These are phyloP conservation scores for Mycena indigotica DNA, from an alignment of 768 basidiomycete species.

Conservation along the genomic window DNA sequence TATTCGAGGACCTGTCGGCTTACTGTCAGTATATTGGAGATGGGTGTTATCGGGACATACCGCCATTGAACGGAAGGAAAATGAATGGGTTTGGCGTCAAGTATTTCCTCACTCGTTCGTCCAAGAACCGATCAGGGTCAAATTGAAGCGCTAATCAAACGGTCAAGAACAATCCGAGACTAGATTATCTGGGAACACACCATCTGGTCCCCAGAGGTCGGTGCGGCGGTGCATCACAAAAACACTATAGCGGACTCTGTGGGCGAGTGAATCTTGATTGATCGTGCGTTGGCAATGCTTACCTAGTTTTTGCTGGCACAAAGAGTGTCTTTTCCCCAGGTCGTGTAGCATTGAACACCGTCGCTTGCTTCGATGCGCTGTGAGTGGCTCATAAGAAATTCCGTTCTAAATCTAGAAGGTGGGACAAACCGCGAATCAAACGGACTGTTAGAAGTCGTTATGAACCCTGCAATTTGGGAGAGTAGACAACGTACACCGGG, in stretches of 20 bases:
- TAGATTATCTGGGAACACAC: neutral
- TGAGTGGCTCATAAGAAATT: neutral
- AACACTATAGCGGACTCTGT: conserved; percentile 48
- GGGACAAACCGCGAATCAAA: neutral
- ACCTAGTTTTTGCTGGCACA: neutral
- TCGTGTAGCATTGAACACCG: neutral
- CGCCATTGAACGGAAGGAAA: conserved; percentile 39
- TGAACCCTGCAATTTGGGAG: neutral
- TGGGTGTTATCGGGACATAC: neutral
- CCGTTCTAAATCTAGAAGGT: too few relatives aligned
- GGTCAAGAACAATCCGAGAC: neutral
- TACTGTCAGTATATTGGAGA: neutral
- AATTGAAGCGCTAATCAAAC: conserved; percentile 29
- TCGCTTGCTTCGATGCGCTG: neutral
- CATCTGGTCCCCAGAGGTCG: conserved; percentile 71
- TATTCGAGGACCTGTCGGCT: conserved; percentile 31
- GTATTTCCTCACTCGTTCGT: conserved; percentile 35
- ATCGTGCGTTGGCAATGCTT: conserved; percentile 19
- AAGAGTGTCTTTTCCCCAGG: neutral
- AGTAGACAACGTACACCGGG: conserved; percentile 40
- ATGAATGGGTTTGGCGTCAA: conserved; percentile 42
- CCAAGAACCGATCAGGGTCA: conserved; percentile 42
- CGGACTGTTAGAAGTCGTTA: neutral
- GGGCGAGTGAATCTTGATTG: neutral
- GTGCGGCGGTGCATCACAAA: conserved; percentile 62